A percentile compares a stretch with the other conserved stretches of the same genome.
Evolutionary conservation across 2,329 filamentous ascomycete genomes (phyloP).

Genomic region (Nigrospora sphaerica): DNA sequence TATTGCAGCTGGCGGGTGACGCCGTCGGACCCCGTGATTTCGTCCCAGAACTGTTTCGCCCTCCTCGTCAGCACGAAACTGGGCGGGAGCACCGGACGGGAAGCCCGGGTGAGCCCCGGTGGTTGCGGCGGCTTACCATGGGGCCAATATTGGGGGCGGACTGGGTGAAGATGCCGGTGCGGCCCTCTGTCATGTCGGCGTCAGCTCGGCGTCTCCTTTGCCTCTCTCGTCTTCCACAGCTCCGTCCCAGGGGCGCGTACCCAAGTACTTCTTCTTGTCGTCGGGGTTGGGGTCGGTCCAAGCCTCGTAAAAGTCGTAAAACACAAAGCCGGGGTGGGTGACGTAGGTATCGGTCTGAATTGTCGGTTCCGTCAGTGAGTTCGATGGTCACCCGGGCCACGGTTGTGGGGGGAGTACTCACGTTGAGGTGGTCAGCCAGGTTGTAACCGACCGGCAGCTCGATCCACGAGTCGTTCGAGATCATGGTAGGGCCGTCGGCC

Average conservation of each 20-base stretch:
- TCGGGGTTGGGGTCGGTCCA: conserved; percentile 39
- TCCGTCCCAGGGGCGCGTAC: conserved; percentile 12
- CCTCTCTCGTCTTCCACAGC: too few species aligned
- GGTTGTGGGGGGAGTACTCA: conserved; percentile 10
- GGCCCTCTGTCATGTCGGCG: conserved; percentile 5
- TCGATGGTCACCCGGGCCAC: neutral
- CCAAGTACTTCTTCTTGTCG: conserved; percentile 37
- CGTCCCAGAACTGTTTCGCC: conserved; percentile 46
- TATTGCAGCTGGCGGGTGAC: conserved; percentile 56
- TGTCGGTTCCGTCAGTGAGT: neutral
- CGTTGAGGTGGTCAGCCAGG: conserved; percentile 48
- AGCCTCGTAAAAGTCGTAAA: conserved; percentile 61
- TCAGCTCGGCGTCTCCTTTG: neutral
- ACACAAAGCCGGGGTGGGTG: conserved; percentile 35
- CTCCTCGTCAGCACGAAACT: neutral
- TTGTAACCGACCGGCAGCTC: conserved; percentile 52
- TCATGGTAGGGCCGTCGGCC: conserved; percentile 43
- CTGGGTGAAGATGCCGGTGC: conserved; percentile 44
- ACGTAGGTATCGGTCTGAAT: conserved; percentile 37
- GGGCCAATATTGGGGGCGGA: conserved; percentile 58
- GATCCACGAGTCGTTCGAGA: conserved; percentile 45
- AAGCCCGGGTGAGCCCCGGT: too few species aligned
- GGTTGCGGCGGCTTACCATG: conserved; percentile 25
- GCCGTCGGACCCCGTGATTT: conserved; percentile 47
- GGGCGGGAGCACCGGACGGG: too few species aligned